Percentiles rank a stretch among this genome's conserved stretches.
Conservation (phyloP, 352 stramenopile species). For the Globisporangium spiculum region DNA sequence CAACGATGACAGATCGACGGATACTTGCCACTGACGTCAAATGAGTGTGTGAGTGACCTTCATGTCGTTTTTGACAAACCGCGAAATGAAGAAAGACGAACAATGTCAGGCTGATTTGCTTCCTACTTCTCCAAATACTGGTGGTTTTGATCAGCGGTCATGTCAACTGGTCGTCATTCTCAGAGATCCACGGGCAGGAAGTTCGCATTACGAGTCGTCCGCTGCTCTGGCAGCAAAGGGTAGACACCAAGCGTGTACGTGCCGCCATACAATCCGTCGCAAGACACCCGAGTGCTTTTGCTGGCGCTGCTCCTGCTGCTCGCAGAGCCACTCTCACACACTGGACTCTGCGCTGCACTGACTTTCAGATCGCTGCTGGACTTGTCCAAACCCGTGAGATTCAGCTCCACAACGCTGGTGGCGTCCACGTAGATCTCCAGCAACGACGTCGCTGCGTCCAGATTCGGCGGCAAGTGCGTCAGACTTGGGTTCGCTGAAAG, state of each 20-base stretch:
- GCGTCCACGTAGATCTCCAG: slow-evolving; percentile 12
- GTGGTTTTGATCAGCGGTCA: not conserved
- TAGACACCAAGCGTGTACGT: slow-evolving; percentile 13
- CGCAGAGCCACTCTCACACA: not conserved
- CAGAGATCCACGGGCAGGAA: not conserved
- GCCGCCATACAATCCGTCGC: slow-evolving; percentile 5
- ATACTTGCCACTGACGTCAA: not conserved
- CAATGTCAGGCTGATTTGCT: not conserved
- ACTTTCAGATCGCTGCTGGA: not conserved
- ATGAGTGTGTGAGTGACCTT: not conserved
- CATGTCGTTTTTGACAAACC: not conserved
- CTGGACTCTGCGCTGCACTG: slow-evolving; percentile 12
- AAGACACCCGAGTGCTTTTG: not conserved
- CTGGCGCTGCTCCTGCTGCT: not conserved
- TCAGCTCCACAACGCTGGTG: not conserved
- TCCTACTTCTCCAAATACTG: not conserved
- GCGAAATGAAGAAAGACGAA: not conserved
- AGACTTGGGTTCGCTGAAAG: slow-evolving; percentile 5
- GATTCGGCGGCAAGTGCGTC: not conserved
- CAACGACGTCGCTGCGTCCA: not conserved
- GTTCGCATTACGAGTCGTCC: not conserved
- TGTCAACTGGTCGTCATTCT: not conserved
- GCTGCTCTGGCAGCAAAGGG: slow-evolving; percentile 6
- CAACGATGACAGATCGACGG: not conserved
- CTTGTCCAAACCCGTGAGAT: not conserved